Base-by-base conservation (phyloP, 2,329 filamentous ascomycete genomes). In the Aspergillus sp. region DNA sequence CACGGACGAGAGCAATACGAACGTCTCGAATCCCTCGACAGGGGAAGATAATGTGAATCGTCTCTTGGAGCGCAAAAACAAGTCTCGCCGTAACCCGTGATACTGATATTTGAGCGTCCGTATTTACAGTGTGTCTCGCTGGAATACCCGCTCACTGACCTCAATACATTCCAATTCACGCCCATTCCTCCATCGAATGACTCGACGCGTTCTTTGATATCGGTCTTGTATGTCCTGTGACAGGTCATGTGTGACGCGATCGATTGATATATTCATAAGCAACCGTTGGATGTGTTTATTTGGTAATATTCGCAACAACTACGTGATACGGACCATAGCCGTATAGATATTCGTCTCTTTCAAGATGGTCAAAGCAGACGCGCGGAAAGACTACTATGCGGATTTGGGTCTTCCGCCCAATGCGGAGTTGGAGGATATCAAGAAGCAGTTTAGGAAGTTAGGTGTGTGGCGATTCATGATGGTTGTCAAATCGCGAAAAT, bases 361-460 rank as follows among this genome's bases (percentile, higher is more conserved):
- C 71, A 76, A 56, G 57, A 87, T 87, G 83, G 81, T 80, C 57
- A 84, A 84, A 69, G 73, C 75, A 56, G 83, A 87, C 63, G 74
- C 78, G 53, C 78, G 75, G 57, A 79, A 81, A 58, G 86, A 94
- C 69, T 93, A 93, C 68, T 94, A 95, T 69, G 84, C 82, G 51
- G 88, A 94, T 70, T 75, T 95, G 46, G 86, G 87, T 53, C 70
- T 95, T 47, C 67, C 80, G 2, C 72, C 78, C 7, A 78, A 77
- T 57, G 86, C 86, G 45, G 81, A 85, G 54, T 70, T 81, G 39
- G 79, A 82, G 29, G 87, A 93, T 36, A 82, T 94, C 63, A 91
- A 88, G 72, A 93, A 85, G 67, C 85, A 90, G 59, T 95, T 89
- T 67, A 80, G 85, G 56, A 89, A 88, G 66, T 78, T 94, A 60